Conservation (phyloP, 345 rosid species). For the Citrus maxima region DNA sequence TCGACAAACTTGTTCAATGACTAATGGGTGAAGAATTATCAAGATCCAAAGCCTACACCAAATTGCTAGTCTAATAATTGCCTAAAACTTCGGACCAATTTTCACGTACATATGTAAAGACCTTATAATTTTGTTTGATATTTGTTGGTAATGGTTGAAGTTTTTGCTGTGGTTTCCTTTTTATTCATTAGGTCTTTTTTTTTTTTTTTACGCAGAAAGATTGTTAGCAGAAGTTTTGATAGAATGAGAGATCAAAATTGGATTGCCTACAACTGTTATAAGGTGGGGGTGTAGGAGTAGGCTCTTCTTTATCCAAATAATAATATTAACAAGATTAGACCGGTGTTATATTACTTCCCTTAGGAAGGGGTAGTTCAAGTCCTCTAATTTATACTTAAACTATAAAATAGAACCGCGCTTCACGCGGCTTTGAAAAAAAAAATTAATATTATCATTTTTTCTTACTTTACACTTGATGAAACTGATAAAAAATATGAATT, state of each 20-base stretch:
- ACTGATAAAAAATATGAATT: no score
- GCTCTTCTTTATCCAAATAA: not conserved
- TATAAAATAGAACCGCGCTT: no score
- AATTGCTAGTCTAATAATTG: not conserved
- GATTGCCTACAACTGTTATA: not conserved
- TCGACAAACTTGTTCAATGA: constrained; percentile 54
- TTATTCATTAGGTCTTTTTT: not conserved
- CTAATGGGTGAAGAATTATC: constrained; percentile 6
- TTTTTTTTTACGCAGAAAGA: not conserved
- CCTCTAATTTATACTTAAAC: no score
- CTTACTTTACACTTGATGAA: no score
- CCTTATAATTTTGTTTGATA: not conserved
- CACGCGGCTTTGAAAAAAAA: no score
- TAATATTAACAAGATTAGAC: no score
- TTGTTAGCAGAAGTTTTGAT: not conserved
- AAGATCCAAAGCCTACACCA: not conserved
- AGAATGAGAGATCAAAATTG: not conserved
- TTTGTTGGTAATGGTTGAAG: not conserved
- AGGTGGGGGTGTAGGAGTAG: not conserved
- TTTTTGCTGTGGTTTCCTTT: no score
- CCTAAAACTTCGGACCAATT: not conserved
- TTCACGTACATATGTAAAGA: not conserved
- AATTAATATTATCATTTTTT: no score
- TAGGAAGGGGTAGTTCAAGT: no score
- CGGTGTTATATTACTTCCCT: no score